phyloP scores from a whole-genome alignment of 2,329 filamentous ascomycete genomes.

The Talaromyces sp. region DNA sequence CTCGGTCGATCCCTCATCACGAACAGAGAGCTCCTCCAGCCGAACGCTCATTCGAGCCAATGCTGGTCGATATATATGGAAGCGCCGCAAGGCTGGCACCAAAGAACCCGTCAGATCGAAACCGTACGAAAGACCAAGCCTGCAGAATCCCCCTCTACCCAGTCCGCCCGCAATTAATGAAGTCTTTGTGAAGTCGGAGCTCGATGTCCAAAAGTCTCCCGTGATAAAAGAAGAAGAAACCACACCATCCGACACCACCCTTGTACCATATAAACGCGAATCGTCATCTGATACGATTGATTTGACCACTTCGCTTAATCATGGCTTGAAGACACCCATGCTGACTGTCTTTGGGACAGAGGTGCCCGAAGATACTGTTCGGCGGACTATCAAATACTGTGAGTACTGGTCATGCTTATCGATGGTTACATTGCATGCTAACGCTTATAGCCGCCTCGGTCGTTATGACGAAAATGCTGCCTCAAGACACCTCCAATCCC shows the following conservation, averaged over 20 bases:
- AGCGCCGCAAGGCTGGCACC: constrained; percentile 22
- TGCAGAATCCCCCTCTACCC: constrained; percentile 6
- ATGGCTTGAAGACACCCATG: constrained; percentile 17
- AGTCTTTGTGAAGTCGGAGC: neutral
- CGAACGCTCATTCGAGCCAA: constrained; percentile 29
- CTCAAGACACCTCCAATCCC: neutral
- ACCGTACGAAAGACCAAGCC: constrained; percentile 12
- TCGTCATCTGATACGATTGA: constrained; percentile 3
- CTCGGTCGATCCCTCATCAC: constrained; percentile 21
- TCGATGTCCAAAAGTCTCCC: neutral
- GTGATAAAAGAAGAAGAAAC: constrained; percentile 5
- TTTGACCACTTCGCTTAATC: constrained; percentile 6
- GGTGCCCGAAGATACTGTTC: constrained; percentile 16
- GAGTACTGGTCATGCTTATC: neutral
- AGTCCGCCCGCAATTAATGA: neutral
- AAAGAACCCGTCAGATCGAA: constrained; percentile 16
- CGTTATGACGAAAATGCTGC: constrained; percentile 20
- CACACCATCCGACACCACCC: neutral
- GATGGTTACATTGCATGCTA: neutral
- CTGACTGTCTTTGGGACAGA: constrained; percentile 19
- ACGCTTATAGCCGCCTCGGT: constrained; percentile 16
- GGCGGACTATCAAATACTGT: constrained; percentile 21
- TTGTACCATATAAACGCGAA: neutral
- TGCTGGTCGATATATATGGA: constrained; percentile 30
- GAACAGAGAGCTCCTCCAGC: constrained; percentile 19